phyloP scores from a whole-genome alignment of 1,284 basidiomycete genomes.

The Ustilago bromivora region DNA sequence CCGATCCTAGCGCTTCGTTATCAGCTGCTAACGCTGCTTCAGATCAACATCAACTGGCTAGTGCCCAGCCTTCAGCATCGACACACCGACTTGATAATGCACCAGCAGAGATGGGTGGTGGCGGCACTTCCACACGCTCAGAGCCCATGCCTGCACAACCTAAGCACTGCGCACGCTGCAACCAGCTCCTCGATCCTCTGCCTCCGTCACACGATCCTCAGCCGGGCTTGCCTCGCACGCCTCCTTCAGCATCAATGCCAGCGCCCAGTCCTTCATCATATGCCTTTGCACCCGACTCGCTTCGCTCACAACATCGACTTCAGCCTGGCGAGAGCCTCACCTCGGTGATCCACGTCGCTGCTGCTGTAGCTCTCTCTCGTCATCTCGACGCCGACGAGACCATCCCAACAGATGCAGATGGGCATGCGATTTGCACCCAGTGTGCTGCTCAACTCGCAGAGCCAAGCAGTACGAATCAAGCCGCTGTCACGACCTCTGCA shows the following conservation, averaged over 20 bases:
- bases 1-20: background rate
- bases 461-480: background rate
- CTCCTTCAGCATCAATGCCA: constrained; percentile 32
- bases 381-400: constrained; percentile 37
- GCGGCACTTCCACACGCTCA: background rate
- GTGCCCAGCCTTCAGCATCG: background rate
- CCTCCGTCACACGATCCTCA: constrained; percentile 24
- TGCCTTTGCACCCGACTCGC: constrained; percentile 46
- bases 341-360: constrained; percentile 52
- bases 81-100: background rate
- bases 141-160: constrained; percentile 26
- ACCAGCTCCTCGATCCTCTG: constrained; percentile 38
- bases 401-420: constrained; percentile 28
- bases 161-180: constrained; percentile 46
- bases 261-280: constrained; percentile 51
- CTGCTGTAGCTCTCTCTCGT: constrained; percentile 42
- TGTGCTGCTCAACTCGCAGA: constrained; percentile 31
- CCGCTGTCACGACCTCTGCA: background rate
- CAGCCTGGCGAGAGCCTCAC: constrained; percentile 45
- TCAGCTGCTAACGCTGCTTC: background rate
- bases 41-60: constrained; percentile 3
- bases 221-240: constrained; percentile 17
- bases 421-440: constrained; percentile 40
- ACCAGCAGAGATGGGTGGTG: background rate
- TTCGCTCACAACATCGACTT: constrained; percentile 41